A percentile compares a stretch with the other conserved stretches of the same genome.
Conservation (phyloP, 768 basidiomycete genomes). For the Pisolithus microcarpus region DNA sequence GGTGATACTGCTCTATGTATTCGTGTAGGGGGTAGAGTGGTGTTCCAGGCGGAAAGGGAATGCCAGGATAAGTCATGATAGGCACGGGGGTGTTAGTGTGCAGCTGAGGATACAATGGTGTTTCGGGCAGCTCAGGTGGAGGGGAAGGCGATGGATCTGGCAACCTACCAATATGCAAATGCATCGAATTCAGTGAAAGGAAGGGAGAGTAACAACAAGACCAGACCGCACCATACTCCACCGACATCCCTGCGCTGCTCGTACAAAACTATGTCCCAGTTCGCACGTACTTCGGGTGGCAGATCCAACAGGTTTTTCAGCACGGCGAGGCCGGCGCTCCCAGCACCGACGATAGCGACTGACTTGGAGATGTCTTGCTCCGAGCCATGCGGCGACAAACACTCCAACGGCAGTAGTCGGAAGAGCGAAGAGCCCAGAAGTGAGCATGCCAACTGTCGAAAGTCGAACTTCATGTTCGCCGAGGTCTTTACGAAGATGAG, state of each 20-base stretch:
- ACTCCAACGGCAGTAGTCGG: not conserved
- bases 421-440: not conserved
- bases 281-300: slow-evolving; percentile 28
- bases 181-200: not conserved
- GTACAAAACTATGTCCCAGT: slow-evolving; percentile 45
- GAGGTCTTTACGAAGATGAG: too few species aligned
- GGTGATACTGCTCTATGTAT: slow-evolving; percentile 41
- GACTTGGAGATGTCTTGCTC: slow-evolving; percentile 27
- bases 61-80: slow-evolving; percentile 50
- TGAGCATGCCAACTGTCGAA: not conserved
- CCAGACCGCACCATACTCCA: slow-evolving; percentile 42
- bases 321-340: slow-evolving; percentile 48
- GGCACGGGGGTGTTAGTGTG: slow-evolving; percentile 51
- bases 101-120: slow-evolving; percentile 47
- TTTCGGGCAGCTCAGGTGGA: slow-evolving; percentile 46
- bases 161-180: slow-evolving; percentile 20
- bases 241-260: slow-evolving; percentile 48
- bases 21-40: slow-evolving; percentile 45
- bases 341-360: slow-evolving; percentile 52
- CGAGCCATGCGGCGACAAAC: not conserved
- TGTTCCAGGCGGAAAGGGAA: slow-evolving; percentile 45
- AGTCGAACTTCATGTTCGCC: not conserved
- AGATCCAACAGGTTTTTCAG: slow-evolving; percentile 46
- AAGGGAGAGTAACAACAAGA: too few species aligned
- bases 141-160: slow-evolving; percentile 24